These are phyloP conservation scores for Hypholoma fasciculare DNA, from an alignment of 768 basidiomycete genomes.

Conservation along the genomic window DNA sequence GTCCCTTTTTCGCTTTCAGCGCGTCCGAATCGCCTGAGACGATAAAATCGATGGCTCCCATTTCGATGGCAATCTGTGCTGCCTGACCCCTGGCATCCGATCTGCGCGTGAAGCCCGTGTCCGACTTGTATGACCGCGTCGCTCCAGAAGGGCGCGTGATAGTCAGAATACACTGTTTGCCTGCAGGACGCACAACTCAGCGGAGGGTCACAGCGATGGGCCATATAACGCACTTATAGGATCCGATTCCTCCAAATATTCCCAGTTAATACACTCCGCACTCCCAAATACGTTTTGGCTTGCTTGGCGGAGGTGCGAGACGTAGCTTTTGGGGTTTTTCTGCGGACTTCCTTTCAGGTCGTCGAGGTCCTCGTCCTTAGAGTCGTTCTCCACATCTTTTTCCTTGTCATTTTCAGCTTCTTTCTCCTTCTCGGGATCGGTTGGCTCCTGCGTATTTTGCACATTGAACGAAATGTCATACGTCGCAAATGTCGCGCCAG, in stretches of 20 bases:
- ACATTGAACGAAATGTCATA: conserved; percentile 13
- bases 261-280: conserved; percentile 42
- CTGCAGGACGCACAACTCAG: conserved; percentile 28
- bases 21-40: conserved; percentile 39
- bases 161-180: conserved; percentile 61
- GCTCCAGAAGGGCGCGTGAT: conserved; percentile 56
- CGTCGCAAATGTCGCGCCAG: conserved; percentile 7
- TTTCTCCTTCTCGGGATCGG: conserved; percentile 10
- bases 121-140: conserved; percentile 54
- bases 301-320: conserved; percentile 40
- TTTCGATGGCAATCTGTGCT: conserved; percentile 53
- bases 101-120: conserved; percentile 41
- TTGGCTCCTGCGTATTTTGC: background rate
- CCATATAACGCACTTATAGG: conserved; percentile 30
- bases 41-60: conserved; percentile 65
- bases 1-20: conserved; percentile 31
- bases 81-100: conserved; percentile 55
- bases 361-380: conserved; percentile 1
- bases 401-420: conserved; percentile 1
- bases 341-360: background rate
- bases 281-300: conserved; percentile 44
- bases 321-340: conserved; percentile 9
- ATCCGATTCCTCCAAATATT: conserved; percentile 41
- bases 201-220: background rate
- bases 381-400: background rate